Percentiles rank a stretch among this genome's conserved stretches.
phyloP scores from a whole-genome alignment of 2,329 filamentous ascomycete species.

The Arthrobotrys sinensis region DNA sequence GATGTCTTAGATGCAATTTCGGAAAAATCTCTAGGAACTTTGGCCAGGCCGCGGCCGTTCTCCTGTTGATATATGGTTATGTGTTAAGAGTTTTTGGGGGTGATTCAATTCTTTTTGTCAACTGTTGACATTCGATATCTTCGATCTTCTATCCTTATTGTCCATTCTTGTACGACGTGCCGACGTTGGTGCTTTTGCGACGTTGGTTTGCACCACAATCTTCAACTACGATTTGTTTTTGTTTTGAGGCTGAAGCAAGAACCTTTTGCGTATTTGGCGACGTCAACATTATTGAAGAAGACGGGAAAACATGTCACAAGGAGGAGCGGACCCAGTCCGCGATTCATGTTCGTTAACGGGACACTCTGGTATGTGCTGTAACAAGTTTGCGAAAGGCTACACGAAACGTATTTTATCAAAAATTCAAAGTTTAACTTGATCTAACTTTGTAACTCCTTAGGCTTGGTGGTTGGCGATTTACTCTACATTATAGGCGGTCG shows the following conservation, averaged over 20 bases:
- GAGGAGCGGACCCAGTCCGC: constrained; percentile 43
- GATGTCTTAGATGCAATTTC: constrained; percentile 40
- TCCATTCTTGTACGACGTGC: constrained; percentile 1
- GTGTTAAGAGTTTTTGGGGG: background rate
- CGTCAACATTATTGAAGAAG: background rate
- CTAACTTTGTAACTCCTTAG: constrained; percentile 1
- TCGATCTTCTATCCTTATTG: background rate
- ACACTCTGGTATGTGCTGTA: constrained; percentile 34
- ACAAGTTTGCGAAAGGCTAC: background rate
- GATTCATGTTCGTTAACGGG: constrained; percentile 53
- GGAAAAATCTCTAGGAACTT: constrained; percentile 24
- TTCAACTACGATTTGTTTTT: background rate
- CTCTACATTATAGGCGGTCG: constrained; percentile 51
- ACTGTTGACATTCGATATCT: background rate
- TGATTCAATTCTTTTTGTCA: background rate
- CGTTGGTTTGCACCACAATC: background rate
- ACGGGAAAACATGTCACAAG: constrained; percentile 30
- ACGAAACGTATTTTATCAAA: background rate
- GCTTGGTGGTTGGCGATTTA: constrained; percentile 29
- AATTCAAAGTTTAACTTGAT: background rate
- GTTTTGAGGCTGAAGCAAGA: background rate
- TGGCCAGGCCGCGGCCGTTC: background rate
- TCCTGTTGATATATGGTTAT: constrained; percentile 14
- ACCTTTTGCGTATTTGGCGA: background rate
- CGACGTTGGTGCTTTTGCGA: background rate